Evolutionary conservation across 2,329 filamentous ascomycete species (phyloP).

Genomic region (Pyrenochaeta sp.): DNA sequence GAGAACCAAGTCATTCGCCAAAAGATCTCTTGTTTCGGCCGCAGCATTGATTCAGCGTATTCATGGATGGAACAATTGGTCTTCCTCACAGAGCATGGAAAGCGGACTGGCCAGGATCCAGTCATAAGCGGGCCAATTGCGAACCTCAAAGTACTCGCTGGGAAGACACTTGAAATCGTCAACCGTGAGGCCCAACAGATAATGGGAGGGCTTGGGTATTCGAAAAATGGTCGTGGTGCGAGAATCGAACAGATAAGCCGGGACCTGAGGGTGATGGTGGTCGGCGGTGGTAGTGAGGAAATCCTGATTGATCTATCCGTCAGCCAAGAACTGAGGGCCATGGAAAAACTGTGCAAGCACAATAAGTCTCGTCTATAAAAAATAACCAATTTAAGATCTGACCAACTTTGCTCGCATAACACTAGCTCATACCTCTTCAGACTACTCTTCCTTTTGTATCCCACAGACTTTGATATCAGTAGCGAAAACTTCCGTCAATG

Average conservation of each 20-base stretch:
- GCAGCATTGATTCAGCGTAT: constrained; percentile 75
- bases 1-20: constrained; percentile 80
- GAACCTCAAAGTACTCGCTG: constrained; percentile 80
- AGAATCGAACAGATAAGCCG: constrained; percentile 79
- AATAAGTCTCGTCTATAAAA: neutral
- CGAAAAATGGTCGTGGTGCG: constrained; percentile 77
- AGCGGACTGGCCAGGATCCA: constrained; percentile 71
- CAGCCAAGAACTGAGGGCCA: constrained; percentile 5
- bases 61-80: constrained; percentile 82
- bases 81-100: constrained; percentile 73
- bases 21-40: constrained; percentile 61
- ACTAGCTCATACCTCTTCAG: neutral
- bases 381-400: too few species aligned
- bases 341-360: neutral
- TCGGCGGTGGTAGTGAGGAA: constrained; percentile 79
- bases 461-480: neutral
- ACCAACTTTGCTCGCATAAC: too few species aligned
- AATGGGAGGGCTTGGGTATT: constrained; percentile 80
- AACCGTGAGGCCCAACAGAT: constrained; percentile 79
- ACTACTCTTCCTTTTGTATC: too few species aligned
- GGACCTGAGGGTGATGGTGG: constrained; percentile 72
- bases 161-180: constrained; percentile 78
- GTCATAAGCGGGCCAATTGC: constrained; percentile 77
- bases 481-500: neutral
- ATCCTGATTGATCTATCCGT: constrained; percentile 70